phyloP scores from a whole-genome alignment of 257 asterid species.

The Buddleja alternifolia region DNA sequence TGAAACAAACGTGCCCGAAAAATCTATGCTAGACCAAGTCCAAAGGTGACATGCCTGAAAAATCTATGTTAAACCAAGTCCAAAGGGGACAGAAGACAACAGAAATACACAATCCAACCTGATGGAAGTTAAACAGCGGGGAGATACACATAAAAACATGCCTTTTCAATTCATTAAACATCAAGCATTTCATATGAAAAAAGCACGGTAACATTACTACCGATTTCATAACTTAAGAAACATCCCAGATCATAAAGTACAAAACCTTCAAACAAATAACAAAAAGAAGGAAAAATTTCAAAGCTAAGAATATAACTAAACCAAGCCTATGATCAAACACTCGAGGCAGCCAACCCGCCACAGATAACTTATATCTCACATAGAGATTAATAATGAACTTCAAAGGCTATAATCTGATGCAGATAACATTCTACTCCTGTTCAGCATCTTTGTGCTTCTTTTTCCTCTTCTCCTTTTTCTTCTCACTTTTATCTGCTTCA shows the following conservation, averaged over 20 bases:
- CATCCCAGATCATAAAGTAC: constrained; percentile 31
- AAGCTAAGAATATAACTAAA: constrained; percentile 30
- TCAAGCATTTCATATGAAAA: background rate
- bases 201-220: constrained; percentile 8
- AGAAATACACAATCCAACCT: too few species aligned
- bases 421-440: constrained; percentile 44
- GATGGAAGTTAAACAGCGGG: too few species aligned
- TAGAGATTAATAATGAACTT: constrained; percentile 15
- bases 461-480: constrained; percentile 71
- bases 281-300: constrained; percentile 6
- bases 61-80: too few species aligned
- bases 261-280: constrained; percentile 22
- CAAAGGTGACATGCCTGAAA: too few species aligned
- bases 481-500: constrained; percentile 52
- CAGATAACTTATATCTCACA: constrained; percentile 1
- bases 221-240: constrained; percentile 22
- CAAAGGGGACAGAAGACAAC: too few species aligned
- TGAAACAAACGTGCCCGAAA: too few species aligned
- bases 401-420: constrained; percentile 31
- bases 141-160: background rate
- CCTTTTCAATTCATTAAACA: background rate
- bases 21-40: too few species aligned
- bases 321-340: constrained; percentile 11
- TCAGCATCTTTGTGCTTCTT: constrained; percentile 73
- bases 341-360: background rate